Base-by-base conservation (phyloP, 208 protist species). In the Novymonas esmeraldas region DNA sequence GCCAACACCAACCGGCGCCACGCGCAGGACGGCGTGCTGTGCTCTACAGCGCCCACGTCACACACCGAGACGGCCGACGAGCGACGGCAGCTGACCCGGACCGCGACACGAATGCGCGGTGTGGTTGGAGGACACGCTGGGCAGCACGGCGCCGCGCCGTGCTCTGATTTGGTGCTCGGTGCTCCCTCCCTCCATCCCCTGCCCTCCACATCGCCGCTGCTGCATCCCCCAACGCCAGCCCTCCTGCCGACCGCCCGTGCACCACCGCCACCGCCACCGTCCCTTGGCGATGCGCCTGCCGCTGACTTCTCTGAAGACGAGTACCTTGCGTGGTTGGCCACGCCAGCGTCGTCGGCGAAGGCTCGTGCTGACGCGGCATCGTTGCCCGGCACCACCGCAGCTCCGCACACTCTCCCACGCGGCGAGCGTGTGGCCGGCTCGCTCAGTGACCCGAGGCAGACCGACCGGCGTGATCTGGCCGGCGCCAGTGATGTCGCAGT, bases 301-400 rank as follows among this genome's bases (percentile, higher is more conserved):
- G 29, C 42, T 20, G 60, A 58, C 31, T 64, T 76, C 24, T 64
- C 56, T 1, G 44, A 51, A 36, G 62, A 64, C 39, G 60, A 69
- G 18, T 61, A 76, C 60, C 16, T 68, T 7, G n/a, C 29, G 2
- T 68, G 65, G 61, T 36, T 73, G 0, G 38, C 22, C 6, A n/a
- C 41, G 4, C 7, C 73, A 44, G 33, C 56, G 14, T 61, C 56
- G 13, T 22, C 31, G 4, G 42, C 52, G 42, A 34, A 41, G 52
- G 42, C 3, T 20, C 52, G 52, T 34, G 10, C 52, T 44, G 24
- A 34, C 52, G 52, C 52, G 10, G 26, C n/a, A 9, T 16, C 28
- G 9, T 22, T 34, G 22, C 34, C 22, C 10, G 52, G 13, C 5
- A 22, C 11, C 20, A 6, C 20, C n/a, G 52, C 20, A 2, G n/a